phyloP scores from a whole-genome alignment of 768 basidiomycete genomes.

The Multifurca ochricompacta region DNA sequence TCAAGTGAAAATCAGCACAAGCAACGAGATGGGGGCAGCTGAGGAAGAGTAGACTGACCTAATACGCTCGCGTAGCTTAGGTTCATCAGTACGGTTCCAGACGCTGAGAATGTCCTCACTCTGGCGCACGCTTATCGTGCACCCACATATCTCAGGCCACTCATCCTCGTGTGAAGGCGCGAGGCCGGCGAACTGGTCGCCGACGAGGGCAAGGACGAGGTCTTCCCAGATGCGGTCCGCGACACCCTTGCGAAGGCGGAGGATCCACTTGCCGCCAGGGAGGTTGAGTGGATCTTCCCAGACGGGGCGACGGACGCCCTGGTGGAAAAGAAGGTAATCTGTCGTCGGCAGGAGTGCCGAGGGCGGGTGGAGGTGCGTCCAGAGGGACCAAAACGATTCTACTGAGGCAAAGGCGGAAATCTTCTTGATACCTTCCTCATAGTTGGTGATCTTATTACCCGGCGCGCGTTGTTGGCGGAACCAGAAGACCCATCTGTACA shows the following conservation, averaged over 20 bases:
- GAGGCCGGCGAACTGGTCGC: constrained; percentile 81
- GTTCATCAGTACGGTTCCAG: constrained; percentile 85
- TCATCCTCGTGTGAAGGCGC: constrained; percentile 39
- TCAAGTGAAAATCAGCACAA: not conserved
- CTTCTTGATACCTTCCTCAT: constrained; percentile 93
- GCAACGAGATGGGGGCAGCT: not conserved
- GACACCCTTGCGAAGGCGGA: constrained; percentile 85
- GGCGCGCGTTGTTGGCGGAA: constrained; percentile 86
- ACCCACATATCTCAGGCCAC: constrained; percentile 86
- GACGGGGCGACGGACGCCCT: constrained; percentile 76
- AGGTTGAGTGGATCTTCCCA: constrained; percentile 94
- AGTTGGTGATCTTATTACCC: constrained; percentile 82
- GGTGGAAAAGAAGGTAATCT: constrained; percentile 89
- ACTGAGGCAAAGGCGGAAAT: constrained; percentile 90
- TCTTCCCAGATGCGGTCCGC: constrained; percentile 91
- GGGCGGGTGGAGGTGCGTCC: constrained; percentile 85
- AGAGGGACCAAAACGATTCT: constrained; percentile 93
- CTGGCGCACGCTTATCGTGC: constrained; percentile 88
- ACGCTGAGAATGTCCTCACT: constrained; percentile 90
- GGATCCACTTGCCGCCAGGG: constrained; percentile 90
- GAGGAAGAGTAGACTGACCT: constrained; percentile 44
- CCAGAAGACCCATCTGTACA: constrained; percentile 79
- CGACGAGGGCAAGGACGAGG: constrained; percentile 76
- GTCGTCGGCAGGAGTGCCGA: constrained; percentile 82
- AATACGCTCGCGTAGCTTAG: constrained; percentile 71